A percentile compares a stretch with the other conserved stretches of the same genome.
phyloP scores from a whole-genome alignment of 2,329 filamentous ascomycete species.

The Penicillium sp. region DNA sequence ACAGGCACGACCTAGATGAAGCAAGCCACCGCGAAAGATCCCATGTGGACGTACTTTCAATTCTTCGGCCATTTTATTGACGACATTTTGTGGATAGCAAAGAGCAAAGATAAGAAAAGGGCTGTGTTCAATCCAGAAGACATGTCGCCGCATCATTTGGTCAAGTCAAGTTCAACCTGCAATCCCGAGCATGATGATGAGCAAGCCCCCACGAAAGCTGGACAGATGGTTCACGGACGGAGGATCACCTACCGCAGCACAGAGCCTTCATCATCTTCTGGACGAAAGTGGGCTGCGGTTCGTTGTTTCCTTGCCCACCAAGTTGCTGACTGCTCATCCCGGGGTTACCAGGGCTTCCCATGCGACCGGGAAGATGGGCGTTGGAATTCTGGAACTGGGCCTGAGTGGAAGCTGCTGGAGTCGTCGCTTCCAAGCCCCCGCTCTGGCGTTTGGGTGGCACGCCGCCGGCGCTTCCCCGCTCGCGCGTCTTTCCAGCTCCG shows the following conservation, averaged over 20 bases:
- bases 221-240: constrained; percentile 16
- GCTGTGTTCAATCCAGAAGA: constrained; percentile 21
- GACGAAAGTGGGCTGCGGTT: constrained; percentile 77
- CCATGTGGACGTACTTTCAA: constrained; percentile 26
- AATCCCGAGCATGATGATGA: constrained; percentile 30
- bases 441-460: constrained; percentile 76
- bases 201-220: constrained; percentile 26
- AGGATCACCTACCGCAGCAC: constrained; percentile 72
- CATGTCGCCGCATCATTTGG: constrained; percentile 18
- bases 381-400: constrained; percentile 97
- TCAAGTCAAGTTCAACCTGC: constrained; percentile 39
- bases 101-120: constrained; percentile 15
- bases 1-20: constrained; percentile 12
- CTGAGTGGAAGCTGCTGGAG: constrained; percentile 87
- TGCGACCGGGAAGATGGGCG: constrained; percentile 73
- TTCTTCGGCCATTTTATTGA: constrained; percentile 21
- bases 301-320: constrained; percentile 60
- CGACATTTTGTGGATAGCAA: constrained; percentile 22
- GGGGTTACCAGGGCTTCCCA: constrained; percentile 60
- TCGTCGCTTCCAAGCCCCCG: constrained; percentile 68
- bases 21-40: constrained; percentile 23
- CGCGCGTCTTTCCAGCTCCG: constrained; percentile 70
- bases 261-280: constrained; percentile 92
- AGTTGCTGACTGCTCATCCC: constrained; percentile 62
- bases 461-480: constrained; percentile 77